Percentiles rank a stretch among this genome's conserved stretches.
Evolutionary conservation across 192 early-diverging fungal species (phyloP).

Genomic region (Podila horticola): DNA sequence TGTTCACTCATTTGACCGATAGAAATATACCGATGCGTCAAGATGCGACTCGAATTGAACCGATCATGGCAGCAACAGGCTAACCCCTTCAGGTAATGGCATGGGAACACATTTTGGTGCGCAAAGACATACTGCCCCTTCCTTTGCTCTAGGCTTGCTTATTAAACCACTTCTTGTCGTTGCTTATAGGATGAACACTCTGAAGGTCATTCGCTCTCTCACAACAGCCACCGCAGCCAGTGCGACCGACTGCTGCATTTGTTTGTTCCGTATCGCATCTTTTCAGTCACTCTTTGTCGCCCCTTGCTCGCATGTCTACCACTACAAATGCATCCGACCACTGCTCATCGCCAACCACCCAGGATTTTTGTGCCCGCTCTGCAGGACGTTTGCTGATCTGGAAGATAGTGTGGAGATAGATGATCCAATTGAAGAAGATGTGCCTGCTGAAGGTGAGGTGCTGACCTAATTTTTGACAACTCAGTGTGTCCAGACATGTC

Average conservation of each 20-base stretch:
- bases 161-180: not conserved
- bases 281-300: conserved; percentile 95
- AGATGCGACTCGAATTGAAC: conserved; percentile 85
- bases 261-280: conserved; percentile 84
- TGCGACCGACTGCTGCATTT: conserved; percentile 86
- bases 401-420: conserved; percentile 65
- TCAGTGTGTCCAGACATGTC: not conserved
- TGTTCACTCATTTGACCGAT: not conserved
- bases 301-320: conserved; percentile 95
- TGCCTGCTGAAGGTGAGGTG: conserved; percentile 47
- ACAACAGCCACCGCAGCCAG: conserved; percentile 55
- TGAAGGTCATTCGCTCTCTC: conserved; percentile 57
- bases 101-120: not conserved
- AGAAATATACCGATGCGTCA: conserved; percentile 95
- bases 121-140: not conserved
- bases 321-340: conserved; percentile 92
- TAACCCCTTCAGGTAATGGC: conserved; percentile 68
- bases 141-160: not conserved
- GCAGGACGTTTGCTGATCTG: conserved; percentile 91
- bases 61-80: conserved; percentile 72
- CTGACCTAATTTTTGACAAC: not conserved
- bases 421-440: conserved; percentile 42
- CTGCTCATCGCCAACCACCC: conserved; percentile 75
- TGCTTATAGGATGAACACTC: conserved; percentile 48
- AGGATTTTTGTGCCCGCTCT: conserved; percentile 89